A percentile compares a stretch with the other conserved stretches of the same genome.
phyloP scores from a whole-genome alignment of 129 eudicot species.

The Tagetes patula region DNA sequence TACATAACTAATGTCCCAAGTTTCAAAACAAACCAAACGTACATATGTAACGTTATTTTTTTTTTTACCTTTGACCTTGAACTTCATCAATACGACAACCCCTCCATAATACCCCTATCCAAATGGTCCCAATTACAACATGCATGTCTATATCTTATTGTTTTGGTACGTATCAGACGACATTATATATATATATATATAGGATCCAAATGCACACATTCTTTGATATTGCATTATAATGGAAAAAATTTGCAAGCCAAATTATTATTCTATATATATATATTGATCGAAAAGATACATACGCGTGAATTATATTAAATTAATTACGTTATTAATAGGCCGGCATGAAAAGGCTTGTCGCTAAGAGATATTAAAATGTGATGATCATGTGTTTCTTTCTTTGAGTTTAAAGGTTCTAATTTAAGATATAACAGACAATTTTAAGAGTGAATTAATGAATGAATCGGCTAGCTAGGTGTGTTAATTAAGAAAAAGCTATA shows the following conservation, averaged over 20 bases:
- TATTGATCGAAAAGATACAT: not conserved
- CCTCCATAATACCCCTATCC: constrained; percentile 27
- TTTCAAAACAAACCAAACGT: too few relatives aligned
- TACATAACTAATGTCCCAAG: too few relatives aligned
- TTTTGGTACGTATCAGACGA: constrained; percentile 4
- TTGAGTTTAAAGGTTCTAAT: too few relatives aligned
- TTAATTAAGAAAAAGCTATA: too few relatives aligned
- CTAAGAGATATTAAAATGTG: too few relatives aligned
- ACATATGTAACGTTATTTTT: not conserved
- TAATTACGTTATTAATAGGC: too few relatives aligned
- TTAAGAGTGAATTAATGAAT: too few relatives aligned
- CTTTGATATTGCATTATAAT: not conserved
- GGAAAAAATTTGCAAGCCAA: not conserved
- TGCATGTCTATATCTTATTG: constrained; percentile 22
- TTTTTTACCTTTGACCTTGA: constrained; percentile 36
- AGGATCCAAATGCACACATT: constrained; percentile 6
- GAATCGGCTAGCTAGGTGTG: too few relatives aligned
- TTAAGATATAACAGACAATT: too few relatives aligned
- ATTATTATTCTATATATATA: not conserved
- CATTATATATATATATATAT: not conserved
- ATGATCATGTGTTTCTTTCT: too few relatives aligned
- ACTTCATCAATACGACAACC: constrained; percentile 21
- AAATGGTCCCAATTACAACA: constrained; percentile 34
- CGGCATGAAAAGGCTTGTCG: too few relatives aligned
- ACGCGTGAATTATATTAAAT: too few relatives aligned